phyloP scores from a whole-genome alignment of 1,139 yeast species.

The Scheffersomyces segobiensis region DNA sequence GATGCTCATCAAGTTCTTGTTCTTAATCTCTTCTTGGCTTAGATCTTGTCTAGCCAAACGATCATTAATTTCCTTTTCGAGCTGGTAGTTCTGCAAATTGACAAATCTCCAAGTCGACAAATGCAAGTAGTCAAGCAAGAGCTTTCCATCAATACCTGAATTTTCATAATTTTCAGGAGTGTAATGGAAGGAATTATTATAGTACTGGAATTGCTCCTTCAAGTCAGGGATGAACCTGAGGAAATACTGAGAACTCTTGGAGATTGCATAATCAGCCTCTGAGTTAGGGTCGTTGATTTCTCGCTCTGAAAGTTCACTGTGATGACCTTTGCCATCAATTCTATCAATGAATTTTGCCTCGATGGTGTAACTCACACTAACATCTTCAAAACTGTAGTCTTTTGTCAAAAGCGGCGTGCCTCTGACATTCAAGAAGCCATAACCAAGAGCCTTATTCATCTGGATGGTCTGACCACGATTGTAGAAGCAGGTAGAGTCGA shows the following conservation, averaged over 20 bases:
- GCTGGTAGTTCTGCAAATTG: constrained; percentile 24
- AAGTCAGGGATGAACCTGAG: constrained; percentile 44
- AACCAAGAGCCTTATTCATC: constrained; percentile 46
- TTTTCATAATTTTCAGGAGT: constrained; percentile 29
- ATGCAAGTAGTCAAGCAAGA: constrained; percentile 26
- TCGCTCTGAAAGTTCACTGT: constrained; percentile 30
- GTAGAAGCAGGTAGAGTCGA: constrained; percentile 46
- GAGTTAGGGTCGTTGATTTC: constrained; percentile 42
- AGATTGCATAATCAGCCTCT: constrained; percentile 36
- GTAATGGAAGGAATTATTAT: constrained; percentile 23
- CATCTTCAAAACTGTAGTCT: constrained; percentile 44
- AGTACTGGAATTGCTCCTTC: constrained; percentile 29
- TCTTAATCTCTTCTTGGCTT: constrained; percentile 33
- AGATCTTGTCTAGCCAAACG: constrained; percentile 27
- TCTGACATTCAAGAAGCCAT: constrained; percentile 38
- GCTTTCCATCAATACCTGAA: constrained; percentile 39
- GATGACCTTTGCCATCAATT: constrained; percentile 24
- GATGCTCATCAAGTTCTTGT: constrained; percentile 27
- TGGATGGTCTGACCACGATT: constrained; percentile 36
- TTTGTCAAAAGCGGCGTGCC: constrained; percentile 47
- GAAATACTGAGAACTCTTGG: constrained; percentile 39
- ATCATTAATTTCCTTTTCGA: constrained; percentile 41
- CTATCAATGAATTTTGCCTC: constrained; percentile 48
- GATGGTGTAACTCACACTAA: constrained; percentile 43
- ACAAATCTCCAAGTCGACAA: constrained; percentile 38